Evolutionary conservation across 495 filamentous ascomycete genomes (phyloP).

Genomic region (Tetracladium marchalianum): DNA sequence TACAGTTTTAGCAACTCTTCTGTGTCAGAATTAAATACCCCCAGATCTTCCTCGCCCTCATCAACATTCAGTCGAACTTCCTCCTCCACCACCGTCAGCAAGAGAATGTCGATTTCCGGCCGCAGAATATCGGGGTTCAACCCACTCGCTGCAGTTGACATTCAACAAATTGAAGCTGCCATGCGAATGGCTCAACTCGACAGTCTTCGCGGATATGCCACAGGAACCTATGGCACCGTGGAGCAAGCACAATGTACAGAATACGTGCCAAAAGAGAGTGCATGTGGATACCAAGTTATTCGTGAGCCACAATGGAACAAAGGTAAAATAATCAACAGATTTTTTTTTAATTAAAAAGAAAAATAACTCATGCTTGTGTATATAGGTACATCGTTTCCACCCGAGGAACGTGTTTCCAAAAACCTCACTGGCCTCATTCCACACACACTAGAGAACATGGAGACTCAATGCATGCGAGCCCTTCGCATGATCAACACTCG

Average conservation of each 20-base stretch:
- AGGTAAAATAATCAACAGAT: conserved; percentile 24
- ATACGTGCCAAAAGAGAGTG: conserved; percentile 34
- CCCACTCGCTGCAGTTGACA: conserved; percentile 43
- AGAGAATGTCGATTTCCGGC: conserved; percentile 42
- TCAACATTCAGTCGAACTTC: conserved; percentile 36
- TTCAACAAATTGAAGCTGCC: conserved; percentile 39
- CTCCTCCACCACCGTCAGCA: conserved; percentile 39
- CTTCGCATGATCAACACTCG: conserved; percentile 64
- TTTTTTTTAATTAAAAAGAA: conserved; percentile 1
- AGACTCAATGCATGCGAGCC: conserved; percentile 42
- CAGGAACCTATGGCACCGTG: conserved; percentile 39
- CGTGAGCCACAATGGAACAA: conserved; percentile 49
- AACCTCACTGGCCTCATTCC: conserved; percentile 49
- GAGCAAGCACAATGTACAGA: conserved; percentile 39
- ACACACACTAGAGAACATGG: conserved; percentile 43
- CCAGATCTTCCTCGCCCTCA: conserved; percentile 42
- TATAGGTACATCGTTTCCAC: conserved; percentile 42
- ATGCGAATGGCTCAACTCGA: conserved; percentile 45
- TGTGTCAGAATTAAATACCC: conserved; percentile 41
- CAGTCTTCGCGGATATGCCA: conserved; percentile 39
- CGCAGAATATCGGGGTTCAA: conserved; percentile 39
- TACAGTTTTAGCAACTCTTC: conserved; percentile 25
- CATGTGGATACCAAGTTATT: conserved; percentile 45
- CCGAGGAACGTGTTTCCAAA: conserved; percentile 42
- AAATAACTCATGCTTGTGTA: neutral